A percentile compares a stretch with the other conserved stretches of the same genome.
Conservation (phyloP, 306 rosid species). For the Quillaja saponaria region DNA sequence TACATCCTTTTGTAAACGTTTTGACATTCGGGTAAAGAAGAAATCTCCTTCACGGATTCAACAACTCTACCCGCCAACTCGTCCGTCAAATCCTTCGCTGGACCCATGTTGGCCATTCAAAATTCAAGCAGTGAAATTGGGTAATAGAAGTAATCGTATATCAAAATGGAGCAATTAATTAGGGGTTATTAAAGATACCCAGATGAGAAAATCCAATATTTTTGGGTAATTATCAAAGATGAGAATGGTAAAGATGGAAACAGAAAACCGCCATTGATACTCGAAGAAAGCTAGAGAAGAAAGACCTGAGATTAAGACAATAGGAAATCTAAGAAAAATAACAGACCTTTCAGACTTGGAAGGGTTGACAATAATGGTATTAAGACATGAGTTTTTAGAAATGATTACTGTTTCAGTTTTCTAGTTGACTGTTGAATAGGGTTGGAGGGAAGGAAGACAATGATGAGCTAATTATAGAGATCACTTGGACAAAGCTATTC, state of each 20-base stretch:
- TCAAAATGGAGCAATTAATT: slow-evolving; percentile 10
- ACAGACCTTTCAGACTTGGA: too few relatives aligned
- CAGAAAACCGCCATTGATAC: slow-evolving; percentile 26
- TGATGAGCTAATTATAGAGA: too few relatives aligned
- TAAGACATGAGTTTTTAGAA: too few relatives aligned
- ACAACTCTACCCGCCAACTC: slow-evolving; percentile 50
- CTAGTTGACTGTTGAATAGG: slow-evolving; percentile 1
- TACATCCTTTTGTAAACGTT: slow-evolving; percentile 65
- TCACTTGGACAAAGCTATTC: too few relatives aligned
- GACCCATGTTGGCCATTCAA: slow-evolving; percentile 48
- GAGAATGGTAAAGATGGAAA: slow-evolving; percentile 23
- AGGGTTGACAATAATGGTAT: too few relatives aligned
- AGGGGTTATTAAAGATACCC: slow-evolving; percentile 25
- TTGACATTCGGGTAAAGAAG: slow-evolving; percentile 67
- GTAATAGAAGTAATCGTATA: slow-evolving; percentile 6
- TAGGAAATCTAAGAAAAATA: too few relatives aligned
- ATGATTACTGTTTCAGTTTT: background rate
- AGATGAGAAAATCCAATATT: slow-evolving; percentile 27
- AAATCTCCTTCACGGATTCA: slow-evolving; percentile 61
- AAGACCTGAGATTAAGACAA: too few relatives aligned
- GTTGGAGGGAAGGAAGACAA: slow-evolving; percentile 7
- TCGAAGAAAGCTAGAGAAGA: background rate
- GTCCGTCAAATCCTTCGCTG: slow-evolving; percentile 38
- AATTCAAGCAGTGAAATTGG: slow-evolving; percentile 36
- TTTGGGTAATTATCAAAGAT: slow-evolving; percentile 12